Conservation (phyloP, 345 rosid species). For the Moricandia moricandioides region DNA sequence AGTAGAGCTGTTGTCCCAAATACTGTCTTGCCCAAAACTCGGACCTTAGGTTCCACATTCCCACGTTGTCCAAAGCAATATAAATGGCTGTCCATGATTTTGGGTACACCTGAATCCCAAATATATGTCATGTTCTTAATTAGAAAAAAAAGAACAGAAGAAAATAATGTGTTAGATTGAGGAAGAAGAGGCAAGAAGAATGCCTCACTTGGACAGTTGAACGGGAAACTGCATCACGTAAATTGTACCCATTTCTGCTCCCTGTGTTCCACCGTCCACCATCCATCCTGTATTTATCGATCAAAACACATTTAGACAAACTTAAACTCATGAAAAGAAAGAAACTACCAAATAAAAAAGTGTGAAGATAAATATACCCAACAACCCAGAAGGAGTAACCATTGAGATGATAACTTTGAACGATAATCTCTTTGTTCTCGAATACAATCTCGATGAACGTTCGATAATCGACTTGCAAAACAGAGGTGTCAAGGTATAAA, state of each 20-base stretch:
- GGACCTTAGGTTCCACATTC: conserved; percentile 95
- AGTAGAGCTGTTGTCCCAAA: conserved; percentile 88
- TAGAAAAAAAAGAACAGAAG: neutral
- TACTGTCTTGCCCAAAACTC: conserved; percentile 97
- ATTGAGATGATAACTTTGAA: conserved; percentile 89
- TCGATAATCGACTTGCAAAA: conserved; percentile 66
- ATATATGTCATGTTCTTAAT: neutral
- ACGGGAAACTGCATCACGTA: conserved; percentile 76
- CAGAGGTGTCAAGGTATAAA: conserved; percentile 76
- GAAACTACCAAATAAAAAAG: neutral
- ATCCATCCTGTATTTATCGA: conserved; percentile 67
- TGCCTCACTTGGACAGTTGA: conserved; percentile 66
- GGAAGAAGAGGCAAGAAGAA: neutral
- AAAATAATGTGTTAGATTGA: neutral
- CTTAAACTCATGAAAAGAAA: neutral
- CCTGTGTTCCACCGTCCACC: conserved; percentile 80
- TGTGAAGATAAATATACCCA: conserved; percentile 53
- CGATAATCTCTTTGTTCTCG: conserved; percentile 63
- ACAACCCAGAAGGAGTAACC: conserved; percentile 86
- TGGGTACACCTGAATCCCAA: conserved; percentile 74
- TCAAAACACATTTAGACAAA: neutral
- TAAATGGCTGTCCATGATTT: conserved; percentile 89
- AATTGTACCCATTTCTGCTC: conserved; percentile 75
- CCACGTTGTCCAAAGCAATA: conserved; percentile 90
- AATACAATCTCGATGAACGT: conserved; percentile 71